Evolutionary conservation across 345 rosid species (phyloP).

Genomic region (Clausena lansium): DNA sequence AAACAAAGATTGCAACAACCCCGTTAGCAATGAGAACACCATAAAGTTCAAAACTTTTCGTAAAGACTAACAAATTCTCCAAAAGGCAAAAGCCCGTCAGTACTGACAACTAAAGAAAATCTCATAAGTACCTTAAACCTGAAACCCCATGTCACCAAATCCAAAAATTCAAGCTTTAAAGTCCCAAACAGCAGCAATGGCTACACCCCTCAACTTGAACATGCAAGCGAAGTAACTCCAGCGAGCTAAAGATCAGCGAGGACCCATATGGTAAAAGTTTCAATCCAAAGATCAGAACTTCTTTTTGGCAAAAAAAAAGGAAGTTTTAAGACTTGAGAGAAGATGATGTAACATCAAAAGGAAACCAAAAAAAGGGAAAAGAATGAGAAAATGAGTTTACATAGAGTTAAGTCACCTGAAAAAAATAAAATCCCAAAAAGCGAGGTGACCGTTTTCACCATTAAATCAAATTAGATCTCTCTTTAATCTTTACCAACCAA

Average conservation of each 20-base stretch:
- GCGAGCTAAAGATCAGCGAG: not conserved
- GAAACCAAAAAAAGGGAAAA: slow-evolving; percentile 1
- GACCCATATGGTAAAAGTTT: slow-evolving; percentile 14
- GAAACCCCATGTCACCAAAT: slow-evolving; percentile 16
- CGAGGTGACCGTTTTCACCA: slow-evolving; percentile 19
- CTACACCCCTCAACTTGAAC: slow-evolving; percentile 8
- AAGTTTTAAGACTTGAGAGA: not conserved
- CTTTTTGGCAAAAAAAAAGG: slow-evolving; percentile 1
- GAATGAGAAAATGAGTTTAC: slow-evolving; percentile 5
- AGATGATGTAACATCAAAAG: not conserved
- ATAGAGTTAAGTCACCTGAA: slow-evolving; percentile 34
- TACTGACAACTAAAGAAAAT: slow-evolving; percentile 5
- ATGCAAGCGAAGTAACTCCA: not conserved
- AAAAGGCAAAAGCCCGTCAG: slow-evolving; percentile 14
- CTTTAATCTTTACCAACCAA: slow-evolving; percentile 31
- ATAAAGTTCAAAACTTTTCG: slow-evolving; percentile 16
- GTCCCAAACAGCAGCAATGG: slow-evolving; percentile 3
- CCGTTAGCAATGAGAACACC: slow-evolving; percentile 7
- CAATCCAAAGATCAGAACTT: slow-evolving; percentile 14
- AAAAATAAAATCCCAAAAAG: slow-evolving; percentile 20
- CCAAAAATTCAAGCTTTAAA: slow-evolving; percentile 19
- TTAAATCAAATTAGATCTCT: slow-evolving; percentile 14
- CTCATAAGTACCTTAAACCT: slow-evolving; percentile 17
- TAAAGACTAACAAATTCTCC: slow-evolving; percentile 15
- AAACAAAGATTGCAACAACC: slow-evolving; percentile 7